Evolutionary conservation across 2,329 filamentous ascomycete species (phyloP).

Genomic region (Orbilia javanica): DNA sequence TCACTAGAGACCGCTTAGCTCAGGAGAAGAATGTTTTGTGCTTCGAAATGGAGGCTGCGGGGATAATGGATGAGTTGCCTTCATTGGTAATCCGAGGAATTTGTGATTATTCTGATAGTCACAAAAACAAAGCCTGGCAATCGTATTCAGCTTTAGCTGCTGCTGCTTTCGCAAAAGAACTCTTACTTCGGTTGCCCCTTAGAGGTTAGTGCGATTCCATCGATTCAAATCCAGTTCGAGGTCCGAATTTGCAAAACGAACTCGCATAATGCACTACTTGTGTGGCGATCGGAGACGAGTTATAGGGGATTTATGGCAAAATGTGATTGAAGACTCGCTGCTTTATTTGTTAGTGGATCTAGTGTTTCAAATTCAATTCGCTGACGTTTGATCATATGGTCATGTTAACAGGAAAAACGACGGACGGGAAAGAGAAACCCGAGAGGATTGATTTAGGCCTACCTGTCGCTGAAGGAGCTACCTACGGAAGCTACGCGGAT

Average conservation of each 20-base stretch:
- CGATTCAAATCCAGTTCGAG: too few species aligned
- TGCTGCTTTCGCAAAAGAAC: conserved; percentile 31
- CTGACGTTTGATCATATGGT: neutral
- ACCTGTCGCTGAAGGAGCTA: conserved; percentile 55
- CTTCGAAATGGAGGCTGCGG: conserved; percentile 64
- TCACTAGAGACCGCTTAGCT: conserved; percentile 44
- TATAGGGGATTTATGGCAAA: too few species aligned
- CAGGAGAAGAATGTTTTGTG: conserved; percentile 38
- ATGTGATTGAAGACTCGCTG: too few species aligned
- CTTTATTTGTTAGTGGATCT: neutral
- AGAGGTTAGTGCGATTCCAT: conserved; percentile 4
- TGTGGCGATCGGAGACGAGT: too few species aligned
- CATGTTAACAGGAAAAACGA: too few species aligned
- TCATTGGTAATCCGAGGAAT: conserved; percentile 39
- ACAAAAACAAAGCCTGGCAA: conserved; percentile 39
- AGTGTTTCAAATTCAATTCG: neutral
- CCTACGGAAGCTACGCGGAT: conserved; percentile 59
- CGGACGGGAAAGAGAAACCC: neutral
- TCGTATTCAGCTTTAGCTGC: conserved; percentile 25
- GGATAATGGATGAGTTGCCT: conserved; percentile 59
- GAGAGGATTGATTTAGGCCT: conserved; percentile 8
- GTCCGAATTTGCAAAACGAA: too few species aligned
- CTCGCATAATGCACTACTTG: too few species aligned
- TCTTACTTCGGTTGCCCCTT: conserved; percentile 4
- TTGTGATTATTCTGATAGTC: conserved; percentile 38